A percentile compares a stretch with the other conserved stretches of the same genome.
Conservation (phyloP, 495 filamentous ascomycete genomes). For the Annulohypoxylon maeteangense region DNA sequence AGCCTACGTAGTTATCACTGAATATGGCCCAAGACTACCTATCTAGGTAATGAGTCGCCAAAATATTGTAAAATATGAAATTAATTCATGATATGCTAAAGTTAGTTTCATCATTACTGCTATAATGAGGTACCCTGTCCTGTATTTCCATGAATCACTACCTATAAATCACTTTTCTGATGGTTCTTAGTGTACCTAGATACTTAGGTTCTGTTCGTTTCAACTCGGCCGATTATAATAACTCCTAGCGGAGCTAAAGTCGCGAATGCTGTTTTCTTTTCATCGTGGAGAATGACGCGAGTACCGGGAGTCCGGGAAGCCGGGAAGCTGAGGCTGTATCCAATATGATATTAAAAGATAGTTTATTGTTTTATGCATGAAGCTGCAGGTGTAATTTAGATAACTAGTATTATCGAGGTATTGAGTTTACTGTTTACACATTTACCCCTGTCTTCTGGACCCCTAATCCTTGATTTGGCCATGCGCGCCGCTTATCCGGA, state of each 20-base stretch:
- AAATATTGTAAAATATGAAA: too few species aligned
- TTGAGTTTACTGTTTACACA: constrained; percentile 13
- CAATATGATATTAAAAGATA: background rate
- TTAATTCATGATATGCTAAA: background rate
- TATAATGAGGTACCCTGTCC: background rate
- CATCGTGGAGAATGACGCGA: background rate
- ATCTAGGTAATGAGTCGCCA: too few species aligned
- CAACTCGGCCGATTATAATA: background rate
- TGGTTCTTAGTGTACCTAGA: too few species aligned
- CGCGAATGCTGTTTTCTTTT: background rate
- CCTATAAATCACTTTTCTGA: too few species aligned
- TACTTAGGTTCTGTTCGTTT: background rate
- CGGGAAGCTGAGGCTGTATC: background rate
- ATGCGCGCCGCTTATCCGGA: constrained; percentile 6
- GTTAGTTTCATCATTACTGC: background rate
- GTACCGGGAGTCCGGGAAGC: background rate
- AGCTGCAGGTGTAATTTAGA: constrained; percentile 1
- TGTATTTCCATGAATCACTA: background rate
- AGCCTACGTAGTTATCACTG: too few species aligned
- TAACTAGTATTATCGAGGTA: constrained; percentile 17
- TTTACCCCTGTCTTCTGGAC: constrained; percentile 12
- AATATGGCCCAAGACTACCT: too few species aligned
- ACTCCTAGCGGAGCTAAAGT: background rate
- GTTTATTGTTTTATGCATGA: background rate
- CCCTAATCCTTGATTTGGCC: constrained; percentile 10